A percentile compares a stretch with the other conserved stretches of the same genome.
Evolutionary conservation across 176 grass and related monocot species (phyloP).

Genomic region (Hsuehochloa calcarea): DNA sequence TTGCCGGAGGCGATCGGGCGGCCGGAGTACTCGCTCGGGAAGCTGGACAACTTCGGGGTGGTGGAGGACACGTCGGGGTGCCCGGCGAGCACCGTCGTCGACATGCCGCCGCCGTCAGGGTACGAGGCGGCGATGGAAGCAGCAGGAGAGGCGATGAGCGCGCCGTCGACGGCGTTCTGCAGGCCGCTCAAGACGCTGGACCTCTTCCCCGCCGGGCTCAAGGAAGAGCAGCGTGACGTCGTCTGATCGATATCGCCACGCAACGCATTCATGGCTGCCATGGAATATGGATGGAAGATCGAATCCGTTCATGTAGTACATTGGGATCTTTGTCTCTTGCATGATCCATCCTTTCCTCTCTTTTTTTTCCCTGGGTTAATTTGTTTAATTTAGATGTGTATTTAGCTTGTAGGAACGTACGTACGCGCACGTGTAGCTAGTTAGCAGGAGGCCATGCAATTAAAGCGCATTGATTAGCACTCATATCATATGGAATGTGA

Average conservation of each 20-base stretch:
- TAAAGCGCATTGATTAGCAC: not conserved
- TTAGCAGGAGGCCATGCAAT: not conserved
- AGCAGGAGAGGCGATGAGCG: not conserved
- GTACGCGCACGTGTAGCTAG: not conserved
- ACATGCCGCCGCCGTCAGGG: not conserved
- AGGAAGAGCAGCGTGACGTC: no score
- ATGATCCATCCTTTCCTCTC: not conserved
- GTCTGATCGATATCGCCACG: not conserved
- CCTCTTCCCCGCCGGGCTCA: not conserved
- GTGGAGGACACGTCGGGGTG: conserved; percentile 6
- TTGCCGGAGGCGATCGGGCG: not conserved
- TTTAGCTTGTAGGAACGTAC: not conserved
- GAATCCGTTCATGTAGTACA: not conserved
- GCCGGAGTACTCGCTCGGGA: conserved; percentile 43
- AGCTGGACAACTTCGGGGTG: conserved; percentile 46
- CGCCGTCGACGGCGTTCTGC: not conserved
- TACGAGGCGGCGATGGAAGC: no score
- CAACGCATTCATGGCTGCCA: not conserved
- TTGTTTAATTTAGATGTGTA: not conserved
- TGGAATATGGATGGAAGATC: not conserved
- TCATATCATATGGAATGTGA: not conserved
- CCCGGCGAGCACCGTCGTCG: not conserved
- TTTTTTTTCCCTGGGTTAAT: not conserved
- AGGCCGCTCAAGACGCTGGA: not conserved
- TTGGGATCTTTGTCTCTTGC: not conserved